Conservation (phyloP, 2,329 filamentous ascomycete species). For the Teratosphaeria destructans region DNA sequence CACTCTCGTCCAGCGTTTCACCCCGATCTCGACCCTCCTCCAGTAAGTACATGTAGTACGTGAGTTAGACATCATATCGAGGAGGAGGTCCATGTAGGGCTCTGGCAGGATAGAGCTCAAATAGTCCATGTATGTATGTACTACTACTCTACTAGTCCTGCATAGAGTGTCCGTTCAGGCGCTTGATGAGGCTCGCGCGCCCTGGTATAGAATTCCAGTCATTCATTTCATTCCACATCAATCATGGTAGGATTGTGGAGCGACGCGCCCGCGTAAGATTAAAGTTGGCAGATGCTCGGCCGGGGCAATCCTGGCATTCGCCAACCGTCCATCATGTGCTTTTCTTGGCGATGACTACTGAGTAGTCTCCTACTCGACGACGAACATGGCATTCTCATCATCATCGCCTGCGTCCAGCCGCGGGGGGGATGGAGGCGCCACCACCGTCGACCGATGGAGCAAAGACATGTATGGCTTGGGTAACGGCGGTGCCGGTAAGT, state of each 20-base stretch:
- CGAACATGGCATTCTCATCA: neutral
- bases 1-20: neutral
- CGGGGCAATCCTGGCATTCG: neutral
- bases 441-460: neutral
- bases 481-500: neutral
- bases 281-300: neutral
- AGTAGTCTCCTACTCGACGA: neutral
- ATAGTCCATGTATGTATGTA: no score
- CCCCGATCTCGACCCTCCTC: neutral
- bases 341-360: neutral
- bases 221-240: neutral
- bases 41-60: no score
- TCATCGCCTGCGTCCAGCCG: neutral
- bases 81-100: neutral
- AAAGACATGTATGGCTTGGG: neutral
- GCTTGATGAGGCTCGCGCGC: neutral
- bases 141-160: no score
- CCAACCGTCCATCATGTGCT: neutral
- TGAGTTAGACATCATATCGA: no score
- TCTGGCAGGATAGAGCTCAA: neutral
- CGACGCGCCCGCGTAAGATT: neutral
- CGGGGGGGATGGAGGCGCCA: neutral
- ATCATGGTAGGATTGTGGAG: neutral
- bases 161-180: neutral
- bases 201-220: neutral